These are phyloP conservation scores for Backusella tarrabulga DNA, from an alignment of 192 early-diverging fungal genomes.

Conservation along the genomic window DNA sequence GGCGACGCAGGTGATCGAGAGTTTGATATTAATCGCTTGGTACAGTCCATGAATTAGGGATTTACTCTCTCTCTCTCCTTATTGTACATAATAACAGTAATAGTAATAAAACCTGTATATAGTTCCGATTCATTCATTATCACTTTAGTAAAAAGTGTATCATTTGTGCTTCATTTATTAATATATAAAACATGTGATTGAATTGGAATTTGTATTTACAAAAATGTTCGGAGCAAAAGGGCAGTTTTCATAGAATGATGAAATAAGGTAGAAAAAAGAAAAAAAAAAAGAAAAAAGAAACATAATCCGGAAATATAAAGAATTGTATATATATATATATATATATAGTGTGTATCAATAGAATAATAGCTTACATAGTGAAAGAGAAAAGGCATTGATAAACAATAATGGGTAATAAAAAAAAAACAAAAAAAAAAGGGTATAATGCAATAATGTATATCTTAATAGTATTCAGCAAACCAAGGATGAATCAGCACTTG, in stretches of 20 bases:
- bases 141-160: background rate
- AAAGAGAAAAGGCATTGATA: no score
- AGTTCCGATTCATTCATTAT: background rate
- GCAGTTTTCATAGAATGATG: no score
- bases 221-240: no score
- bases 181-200: background rate
- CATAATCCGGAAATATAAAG: background rate
- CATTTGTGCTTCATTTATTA: background rate
- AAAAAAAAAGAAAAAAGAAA: background rate
- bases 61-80: no score
- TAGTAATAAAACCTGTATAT: no score
- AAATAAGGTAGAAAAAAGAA: background rate
- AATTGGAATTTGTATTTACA: background rate
- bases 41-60: conserved; percentile 90
- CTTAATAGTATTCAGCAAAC: conserved; percentile 34
- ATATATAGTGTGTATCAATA: background rate
- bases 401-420: background rate
- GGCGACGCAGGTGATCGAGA: conserved; percentile 98
- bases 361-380: background rate
- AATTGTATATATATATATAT: background rate
- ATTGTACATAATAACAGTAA: no score
- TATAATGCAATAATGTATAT: background rate
- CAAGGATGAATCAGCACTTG: conserved; percentile 65
- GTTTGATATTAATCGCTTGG: conserved; percentile 90
- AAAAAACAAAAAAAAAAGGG: background rate